Evolutionary conservation across 2,329 filamentous ascomycete species (phyloP), one percentile per base, ranked within the genome.

Genomic region (Epichloe coenophiala): DNA sequence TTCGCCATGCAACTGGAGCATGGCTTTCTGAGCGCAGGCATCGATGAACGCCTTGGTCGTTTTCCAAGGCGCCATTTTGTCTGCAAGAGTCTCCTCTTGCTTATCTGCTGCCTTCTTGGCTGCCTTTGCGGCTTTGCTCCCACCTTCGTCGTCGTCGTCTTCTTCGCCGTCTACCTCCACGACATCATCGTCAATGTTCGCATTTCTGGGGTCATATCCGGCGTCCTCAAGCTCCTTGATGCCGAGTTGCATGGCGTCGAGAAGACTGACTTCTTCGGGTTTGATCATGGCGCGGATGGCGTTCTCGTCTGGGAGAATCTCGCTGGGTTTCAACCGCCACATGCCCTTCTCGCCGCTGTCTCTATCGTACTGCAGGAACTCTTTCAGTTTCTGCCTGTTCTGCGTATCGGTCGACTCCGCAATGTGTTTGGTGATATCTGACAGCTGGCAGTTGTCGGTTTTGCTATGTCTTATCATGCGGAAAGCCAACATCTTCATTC

Each of bases 181-280:
- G 27, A 79, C 77, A 39, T 84, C 79, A 4, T 86, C 82, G 27
- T 85, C 83, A 12, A 78, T 75, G 31, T 67, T 71, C 39, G 77
- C 70, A 63, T 80, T 78, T 60, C 71, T 80, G 45, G 75, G 72
- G 54, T 87, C 86, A 64, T 91, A 95, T 9, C 93, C 93, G 19
- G 93, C 87, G 65, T 97, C 93, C 55, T 86, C 81, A 33, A 98
- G 80, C 64, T 95, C 86, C 62, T 94, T 89, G 55, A 88, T 83
- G 43, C 93, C 93, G 39, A 96, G 85, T 65, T 97, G 89, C 91
- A 97, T 98, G 0, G 91, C 87, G 63, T 98, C 91, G 33, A 97
- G 81, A 43, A 96, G 69, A 65, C 89, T 97, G 1, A 97, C 87
- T 61, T 97, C 91, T 66, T 98, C 93, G 0, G 93, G 91, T 56